phyloP scores from a whole-genome alignment of 1,284 basidiomycete species.

The Trametes polyzona region DNA sequence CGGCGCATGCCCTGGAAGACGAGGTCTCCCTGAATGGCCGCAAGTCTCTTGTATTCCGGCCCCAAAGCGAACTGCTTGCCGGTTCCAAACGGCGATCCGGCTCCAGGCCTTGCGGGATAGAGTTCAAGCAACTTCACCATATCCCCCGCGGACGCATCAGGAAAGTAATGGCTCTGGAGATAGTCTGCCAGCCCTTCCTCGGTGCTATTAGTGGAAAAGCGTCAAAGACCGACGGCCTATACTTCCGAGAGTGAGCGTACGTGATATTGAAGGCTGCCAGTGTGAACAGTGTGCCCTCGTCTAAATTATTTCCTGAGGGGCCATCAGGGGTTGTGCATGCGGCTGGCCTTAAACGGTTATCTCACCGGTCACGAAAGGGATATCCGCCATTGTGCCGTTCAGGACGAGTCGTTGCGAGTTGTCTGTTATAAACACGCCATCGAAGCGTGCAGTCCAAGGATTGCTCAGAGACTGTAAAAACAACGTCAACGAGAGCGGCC shows the following conservation, averaged over 20 bases:
- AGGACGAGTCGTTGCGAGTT: constrained; percentile 12
- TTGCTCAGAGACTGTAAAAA: constrained; percentile 10
- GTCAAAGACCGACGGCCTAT: too few relatives aligned
- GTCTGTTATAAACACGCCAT: constrained; percentile 41
- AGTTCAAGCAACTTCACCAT: constrained; percentile 24
- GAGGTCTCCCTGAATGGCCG: constrained; percentile 51
- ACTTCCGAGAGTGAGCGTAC: constrained; percentile 15
- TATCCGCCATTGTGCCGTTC: constrained; percentile 24
- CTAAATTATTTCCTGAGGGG: constrained; percentile 34
- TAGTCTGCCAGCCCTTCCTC: constrained; percentile 22
- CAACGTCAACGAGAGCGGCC: too few relatives aligned
- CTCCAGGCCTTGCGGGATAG: constrained; percentile 42
- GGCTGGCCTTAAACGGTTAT: not conserved
- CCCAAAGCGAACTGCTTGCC: constrained; percentile 45
- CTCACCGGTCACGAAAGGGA: constrained; percentile 33
- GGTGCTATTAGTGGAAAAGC: constrained; percentile 5
- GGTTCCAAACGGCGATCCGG: constrained; percentile 57
- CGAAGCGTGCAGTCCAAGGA: constrained; percentile 42
- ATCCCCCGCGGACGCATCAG: not conserved
- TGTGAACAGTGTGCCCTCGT: constrained; percentile 39
- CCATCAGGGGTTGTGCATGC: not conserved
- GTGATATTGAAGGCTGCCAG: constrained; percentile 28
- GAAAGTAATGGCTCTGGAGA: constrained; percentile 15
- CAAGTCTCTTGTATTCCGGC: constrained; percentile 54
- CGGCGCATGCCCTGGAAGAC: constrained; percentile 52